phyloP scores from a whole-genome alignment of 2,329 filamentous ascomycete species.

The Talaromyces verruculosus region DNA sequence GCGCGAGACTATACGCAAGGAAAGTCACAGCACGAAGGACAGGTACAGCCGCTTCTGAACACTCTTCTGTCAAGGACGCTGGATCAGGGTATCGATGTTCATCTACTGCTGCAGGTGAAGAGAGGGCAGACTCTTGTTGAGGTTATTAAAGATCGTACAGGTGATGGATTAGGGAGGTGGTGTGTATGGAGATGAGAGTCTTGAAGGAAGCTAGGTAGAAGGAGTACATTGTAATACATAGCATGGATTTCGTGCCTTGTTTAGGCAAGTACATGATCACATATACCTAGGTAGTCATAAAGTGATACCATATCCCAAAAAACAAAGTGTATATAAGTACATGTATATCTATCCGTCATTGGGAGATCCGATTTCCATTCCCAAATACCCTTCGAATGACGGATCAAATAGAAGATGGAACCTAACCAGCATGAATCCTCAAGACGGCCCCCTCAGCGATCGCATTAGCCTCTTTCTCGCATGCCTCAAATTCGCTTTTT shows the following conservation, averaged over 20 bases:
- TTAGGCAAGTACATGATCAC: not conserved
- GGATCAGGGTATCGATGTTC: constrained; percentile 42
- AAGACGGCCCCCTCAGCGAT: constrained; percentile 48
- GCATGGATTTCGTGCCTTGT: not conserved
- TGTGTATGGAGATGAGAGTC: constrained; percentile 29
- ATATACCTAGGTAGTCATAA: not conserved
- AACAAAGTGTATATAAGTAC: constrained; percentile 5
- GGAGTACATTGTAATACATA: not conserved
- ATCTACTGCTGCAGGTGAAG: constrained; percentile 38
- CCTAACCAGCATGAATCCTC: constrained; percentile 28
- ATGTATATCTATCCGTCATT: not conserved
- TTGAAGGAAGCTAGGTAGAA: not conserved
- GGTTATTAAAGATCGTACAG: constrained; percentile 43
- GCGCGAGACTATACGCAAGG: constrained; percentile 2
- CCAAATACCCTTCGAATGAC: not conserved
- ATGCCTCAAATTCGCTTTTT: constrained; percentile 40
- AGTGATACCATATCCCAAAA: not conserved
- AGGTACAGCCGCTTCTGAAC: constrained; percentile 26
- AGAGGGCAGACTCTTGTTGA: constrained; percentile 33
- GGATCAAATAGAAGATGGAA: not conserved
- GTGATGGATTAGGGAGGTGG: constrained; percentile 39
- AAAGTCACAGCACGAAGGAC: not conserved
- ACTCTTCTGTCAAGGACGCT: constrained; percentile 38
- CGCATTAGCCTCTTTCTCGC: constrained; percentile 43
- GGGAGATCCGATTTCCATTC: not conserved